Evolutionary conservation across 208 protist genomes (phyloP).

Genomic region (Jaenimonas drosophilae): DNA sequence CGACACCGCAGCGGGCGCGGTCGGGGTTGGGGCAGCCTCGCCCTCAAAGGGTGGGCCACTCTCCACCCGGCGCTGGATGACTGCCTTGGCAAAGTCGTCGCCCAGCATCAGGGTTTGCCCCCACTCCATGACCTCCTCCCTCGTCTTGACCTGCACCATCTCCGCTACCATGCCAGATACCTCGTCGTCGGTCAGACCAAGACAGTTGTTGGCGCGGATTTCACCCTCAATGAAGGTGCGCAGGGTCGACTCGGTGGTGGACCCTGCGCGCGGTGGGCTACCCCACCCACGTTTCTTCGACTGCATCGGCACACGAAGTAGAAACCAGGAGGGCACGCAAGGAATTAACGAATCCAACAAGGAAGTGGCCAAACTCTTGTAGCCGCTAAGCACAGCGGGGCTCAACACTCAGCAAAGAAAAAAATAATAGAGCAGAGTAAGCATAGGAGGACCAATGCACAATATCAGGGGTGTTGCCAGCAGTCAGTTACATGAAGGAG

Average conservation of each 20-base stretch:
- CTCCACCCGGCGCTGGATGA: slow-evolving; percentile 48
- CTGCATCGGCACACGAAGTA: neutral
- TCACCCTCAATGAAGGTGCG: slow-evolving; percentile 41
- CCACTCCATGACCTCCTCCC: slow-evolving; percentile 65
- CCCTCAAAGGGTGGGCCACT: slow-evolving; percentile 55
- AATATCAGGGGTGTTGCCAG: no score
- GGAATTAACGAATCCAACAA: neutral
- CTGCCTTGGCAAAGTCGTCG: slow-evolving; percentile 50
- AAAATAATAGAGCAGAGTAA: neutral
- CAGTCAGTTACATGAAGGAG: no score
- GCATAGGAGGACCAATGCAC: no score
- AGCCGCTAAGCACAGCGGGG: neutral
- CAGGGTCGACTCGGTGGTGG: slow-evolving; percentile 11
- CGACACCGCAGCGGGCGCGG: no score
- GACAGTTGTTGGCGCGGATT: slow-evolving; percentile 63
- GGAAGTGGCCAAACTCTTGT: neutral
- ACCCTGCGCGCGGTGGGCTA: no score
- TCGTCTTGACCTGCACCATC: slow-evolving; percentile 37
- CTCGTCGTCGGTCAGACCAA: slow-evolving; percentile 62
- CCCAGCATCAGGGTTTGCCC: slow-evolving; percentile 62
- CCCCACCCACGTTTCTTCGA: neutral
- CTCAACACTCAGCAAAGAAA: neutral
- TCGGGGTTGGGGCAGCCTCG: no score
- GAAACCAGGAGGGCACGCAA: slow-evolving; percentile 2
- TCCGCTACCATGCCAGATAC: slow-evolving; percentile 51